phyloP scores from a whole-genome alignment of 1,284 basidiomycete genomes.

The Cryptococcus jaspeensis region DNA sequence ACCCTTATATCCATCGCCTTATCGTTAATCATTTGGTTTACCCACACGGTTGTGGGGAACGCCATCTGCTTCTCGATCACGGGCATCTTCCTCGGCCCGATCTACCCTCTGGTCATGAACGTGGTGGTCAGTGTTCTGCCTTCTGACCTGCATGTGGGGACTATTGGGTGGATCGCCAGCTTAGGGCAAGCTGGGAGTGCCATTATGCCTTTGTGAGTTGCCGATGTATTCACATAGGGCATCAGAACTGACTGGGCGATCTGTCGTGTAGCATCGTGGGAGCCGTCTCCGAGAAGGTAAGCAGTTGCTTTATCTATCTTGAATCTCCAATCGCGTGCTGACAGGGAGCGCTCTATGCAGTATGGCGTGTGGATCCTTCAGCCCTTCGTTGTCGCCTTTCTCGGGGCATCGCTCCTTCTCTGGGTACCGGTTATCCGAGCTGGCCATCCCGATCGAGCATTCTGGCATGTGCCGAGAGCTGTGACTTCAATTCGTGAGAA shows the following conservation, averaged over 20 bases:
- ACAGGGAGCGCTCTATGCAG: slow-evolving; percentile 4
- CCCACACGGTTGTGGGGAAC: slow-evolving; percentile 61
- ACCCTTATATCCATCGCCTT: slow-evolving; percentile 49
- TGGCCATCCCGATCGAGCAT: background rate
- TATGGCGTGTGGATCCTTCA: slow-evolving; percentile 47
- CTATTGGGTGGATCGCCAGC: slow-evolving; percentile 62
- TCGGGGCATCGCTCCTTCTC: slow-evolving; percentile 28
- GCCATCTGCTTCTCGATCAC: slow-evolving; percentile 62
- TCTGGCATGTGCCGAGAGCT: too few species aligned
- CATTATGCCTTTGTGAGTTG: slow-evolving; percentile 59
- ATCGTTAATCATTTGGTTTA: slow-evolving; percentile 64
- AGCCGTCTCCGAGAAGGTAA: slow-evolving; percentile 32
- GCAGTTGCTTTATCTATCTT: too few species aligned
- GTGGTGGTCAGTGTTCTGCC: slow-evolving; percentile 56
- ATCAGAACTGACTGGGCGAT: background rate
- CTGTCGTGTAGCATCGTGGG: slow-evolving; percentile 33
- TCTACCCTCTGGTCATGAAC: slow-evolving; percentile 63
- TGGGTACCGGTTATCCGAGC: slow-evolving; percentile 32
- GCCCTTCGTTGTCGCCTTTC: slow-evolving; percentile 37
- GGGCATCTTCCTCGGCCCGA: slow-evolving; percentile 57
- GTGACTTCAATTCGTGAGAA: too few species aligned
- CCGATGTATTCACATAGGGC: too few species aligned
- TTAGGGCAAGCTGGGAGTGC: slow-evolving; percentile 68
- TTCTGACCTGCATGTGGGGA: slow-evolving; percentile 61
- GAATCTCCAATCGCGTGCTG: too few species aligned